A percentile compares a stretch with the other conserved stretches of the same genome.
Conservation (phyloP, 352 stramenopile species). For the Pythium sp. region DNA sequence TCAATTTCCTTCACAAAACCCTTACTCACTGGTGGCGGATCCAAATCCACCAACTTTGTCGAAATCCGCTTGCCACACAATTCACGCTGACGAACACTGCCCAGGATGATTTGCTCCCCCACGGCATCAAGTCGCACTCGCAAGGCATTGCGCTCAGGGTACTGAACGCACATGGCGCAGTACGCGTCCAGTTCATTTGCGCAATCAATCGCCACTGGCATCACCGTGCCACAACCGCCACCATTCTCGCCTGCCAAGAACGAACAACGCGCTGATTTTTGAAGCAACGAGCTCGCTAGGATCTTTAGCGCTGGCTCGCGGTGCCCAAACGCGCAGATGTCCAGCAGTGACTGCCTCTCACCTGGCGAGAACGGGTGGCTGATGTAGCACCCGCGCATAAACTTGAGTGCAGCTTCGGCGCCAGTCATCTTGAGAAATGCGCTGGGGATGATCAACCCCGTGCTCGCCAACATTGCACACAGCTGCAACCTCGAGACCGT, state of each 20-base stretch:
- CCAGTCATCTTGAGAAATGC: slow-evolving; percentile 41
- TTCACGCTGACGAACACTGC: neutral
- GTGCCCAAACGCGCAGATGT: slow-evolving; percentile 31
- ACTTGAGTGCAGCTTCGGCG: slow-evolving; percentile 32
- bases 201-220: neutral
- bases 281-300: slow-evolving; percentile 22
- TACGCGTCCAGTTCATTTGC: slow-evolving; percentile 21
- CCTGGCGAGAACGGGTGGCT: slow-evolving; percentile 26
- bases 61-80: neutral
- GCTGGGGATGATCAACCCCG: slow-evolving; percentile 25
- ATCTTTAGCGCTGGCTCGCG: slow-evolving; percentile 39
- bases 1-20: slow-evolving; percentile 21
- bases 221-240: slow-evolving; percentile 10
- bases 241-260: slow-evolving; percentile 23
- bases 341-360: slow-evolving; percentile 22
- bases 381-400: slow-evolving; percentile 35
- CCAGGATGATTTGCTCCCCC: slow-evolving; percentile 19
- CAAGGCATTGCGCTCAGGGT: slow-evolving; percentile 20
- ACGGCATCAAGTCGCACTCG: slow-evolving; percentile 16
- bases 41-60: slow-evolving; percentile 1
- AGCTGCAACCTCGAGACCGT: slow-evolving; percentile 38
- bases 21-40: slow-evolving; percentile 9
- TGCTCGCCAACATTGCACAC: slow-evolving; percentile 31
- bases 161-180: slow-evolving; percentile 1
- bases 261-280: slow-evolving; percentile 22